Percentiles rank a stretch among this genome's conserved stretches.
Conservation (phyloP, 768 basidiomycete species). For the Serendipita indica region DNA sequence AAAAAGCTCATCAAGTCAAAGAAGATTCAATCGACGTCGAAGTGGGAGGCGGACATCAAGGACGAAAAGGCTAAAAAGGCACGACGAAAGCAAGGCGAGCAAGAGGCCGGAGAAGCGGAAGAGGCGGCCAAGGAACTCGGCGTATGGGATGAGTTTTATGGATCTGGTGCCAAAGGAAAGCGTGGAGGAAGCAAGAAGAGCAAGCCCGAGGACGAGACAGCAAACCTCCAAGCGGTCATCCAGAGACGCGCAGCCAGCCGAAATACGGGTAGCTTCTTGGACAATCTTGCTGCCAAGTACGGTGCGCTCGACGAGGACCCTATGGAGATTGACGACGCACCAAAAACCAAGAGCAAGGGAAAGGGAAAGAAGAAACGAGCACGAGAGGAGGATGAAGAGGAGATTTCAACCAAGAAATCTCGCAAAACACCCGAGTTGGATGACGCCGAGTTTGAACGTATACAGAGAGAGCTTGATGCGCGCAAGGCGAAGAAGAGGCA, state of each 20-base stretch:
- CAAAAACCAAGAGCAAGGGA: constrained; percentile 34
- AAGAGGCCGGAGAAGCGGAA: constrained; percentile 72
- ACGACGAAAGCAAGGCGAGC: constrained; percentile 55
- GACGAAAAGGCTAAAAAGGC: constrained; percentile 68
- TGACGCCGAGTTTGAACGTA: constrained; percentile 47
- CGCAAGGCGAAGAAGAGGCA: constrained; percentile 28
- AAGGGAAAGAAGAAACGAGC: constrained; percentile 32
- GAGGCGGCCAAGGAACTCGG: constrained; percentile 71
- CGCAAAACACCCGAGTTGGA: constrained; percentile 39
- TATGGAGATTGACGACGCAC: not conserved
- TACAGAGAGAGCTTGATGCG: constrained; percentile 43
- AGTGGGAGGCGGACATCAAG: constrained; percentile 57
- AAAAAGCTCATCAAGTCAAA: constrained; percentile 49
- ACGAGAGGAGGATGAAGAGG: constrained; percentile 23
- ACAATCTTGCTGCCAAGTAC: constrained; percentile 62
- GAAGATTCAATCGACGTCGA: constrained; percentile 36
- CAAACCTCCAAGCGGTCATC: constrained; percentile 67
- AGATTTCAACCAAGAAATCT: constrained; percentile 38
- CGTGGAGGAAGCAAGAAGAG: constrained; percentile 41
- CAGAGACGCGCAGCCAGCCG: constrained; percentile 52
- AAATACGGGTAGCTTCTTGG: constrained; percentile 50
- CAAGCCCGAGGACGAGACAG: constrained; percentile 48
- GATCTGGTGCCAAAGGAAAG: constrained; percentile 50
- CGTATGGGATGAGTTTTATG: constrained; percentile 90
- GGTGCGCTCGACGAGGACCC: constrained; percentile 28